Evolutionary conservation across 257 asterid species (phyloP), one percentile per base, ranked within the genome.

Genomic region (Capsicum chinense): DNA sequence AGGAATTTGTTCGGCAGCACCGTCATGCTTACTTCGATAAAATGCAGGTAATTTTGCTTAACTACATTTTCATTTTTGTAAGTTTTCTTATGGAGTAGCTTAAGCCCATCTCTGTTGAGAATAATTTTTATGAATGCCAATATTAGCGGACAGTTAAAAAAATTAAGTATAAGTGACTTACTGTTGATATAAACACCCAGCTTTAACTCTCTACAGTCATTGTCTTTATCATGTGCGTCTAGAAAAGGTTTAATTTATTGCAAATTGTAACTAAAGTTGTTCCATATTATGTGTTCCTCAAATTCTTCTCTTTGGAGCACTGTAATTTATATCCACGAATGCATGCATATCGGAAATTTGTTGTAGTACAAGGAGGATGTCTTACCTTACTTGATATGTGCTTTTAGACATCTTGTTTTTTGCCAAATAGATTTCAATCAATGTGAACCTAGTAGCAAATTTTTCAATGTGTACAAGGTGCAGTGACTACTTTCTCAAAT

Each of bases 21-120:
- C 93, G 98, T 48, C 97, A 94, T 91, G 99, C 99, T 85, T 94
- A 92, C 89, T 94, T 97, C 83, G 98, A 94, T 84, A 93, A 89
- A 89, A 97, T 97, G 99, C 99, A 97, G 99, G 99, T 94, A 92
- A 84, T 44, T 52, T 67, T 82, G 47, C 69, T 71, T 26, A 44
- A 3, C 5, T 48, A 60, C 56, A 68, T 42, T 73, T 69, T 83
- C 69, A 9, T 33, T 56, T 57, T 85, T 62, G 64, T 52, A 3
- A 39, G 21, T 76, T 56, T 6, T 66, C 42, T 73, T n/a, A 67
- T 1, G 21, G 26, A 83, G 50, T 78, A 78, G 14, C 4, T 26
- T 78, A 54, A 33, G n/a, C 9, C 79, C 17, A 47, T 44, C 58
- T 78, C 14, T 54, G 5, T 4, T 14, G 62, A 26, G 44, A 21